Percentiles rank a stretch among this genome's conserved stretches.
These are phyloP conservation scores for Schizopora paradoxa DNA, from an alignment of 1,284 basidiomycete species.

Conservation along the genomic window DNA sequence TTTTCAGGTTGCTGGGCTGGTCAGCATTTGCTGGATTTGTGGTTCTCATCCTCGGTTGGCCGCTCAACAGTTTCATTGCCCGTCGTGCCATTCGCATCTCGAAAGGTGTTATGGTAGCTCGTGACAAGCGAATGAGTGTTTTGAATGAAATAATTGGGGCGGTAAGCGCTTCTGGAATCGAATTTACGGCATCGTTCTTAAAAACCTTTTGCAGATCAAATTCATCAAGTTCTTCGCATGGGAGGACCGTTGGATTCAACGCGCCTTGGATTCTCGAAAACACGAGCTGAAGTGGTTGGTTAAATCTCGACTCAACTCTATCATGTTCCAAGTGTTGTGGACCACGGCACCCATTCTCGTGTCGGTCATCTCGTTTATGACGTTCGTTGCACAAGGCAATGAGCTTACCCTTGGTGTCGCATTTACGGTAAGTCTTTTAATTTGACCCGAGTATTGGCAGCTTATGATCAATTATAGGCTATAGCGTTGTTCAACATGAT, in stretches of 20 bases:
- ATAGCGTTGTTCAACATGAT: constrained; percentile 72
- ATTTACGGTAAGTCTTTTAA: constrained; percentile 51
- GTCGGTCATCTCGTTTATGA: constrained; percentile 63
- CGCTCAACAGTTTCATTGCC: constrained; percentile 64
- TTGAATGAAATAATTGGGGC: constrained; percentile 82
- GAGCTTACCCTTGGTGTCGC: constrained; percentile 61
- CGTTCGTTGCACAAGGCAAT: constrained; percentile 58
- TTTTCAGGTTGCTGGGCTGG: constrained; percentile 66
- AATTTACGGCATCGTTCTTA: neutral
- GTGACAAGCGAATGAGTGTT: constrained; percentile 82
- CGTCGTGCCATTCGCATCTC: constrained; percentile 64
- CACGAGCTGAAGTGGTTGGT: constrained; percentile 67
- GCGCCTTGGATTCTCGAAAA: constrained; percentile 51
- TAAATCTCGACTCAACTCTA: constrained; percentile 60
- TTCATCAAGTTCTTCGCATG: constrained; percentile 88
- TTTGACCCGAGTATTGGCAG: neutral
- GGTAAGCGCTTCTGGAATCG: constrained; percentile 30
- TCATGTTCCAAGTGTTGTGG: constrained; percentile 63
- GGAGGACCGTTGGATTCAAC: constrained; percentile 70
- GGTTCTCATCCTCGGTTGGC: constrained; percentile 71
- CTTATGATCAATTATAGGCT: constrained; percentile 35
- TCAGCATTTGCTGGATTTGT: constrained; percentile 83
- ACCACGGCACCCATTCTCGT: constrained; percentile 61
- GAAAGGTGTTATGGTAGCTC: constrained; percentile 64
- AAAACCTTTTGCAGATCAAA: constrained; percentile 44